These are phyloP conservation scores for Paecilomyces dactylethromorphus DNA, from an alignment of 2,329 filamentous ascomycete species.

Conservation along the genomic window DNA sequence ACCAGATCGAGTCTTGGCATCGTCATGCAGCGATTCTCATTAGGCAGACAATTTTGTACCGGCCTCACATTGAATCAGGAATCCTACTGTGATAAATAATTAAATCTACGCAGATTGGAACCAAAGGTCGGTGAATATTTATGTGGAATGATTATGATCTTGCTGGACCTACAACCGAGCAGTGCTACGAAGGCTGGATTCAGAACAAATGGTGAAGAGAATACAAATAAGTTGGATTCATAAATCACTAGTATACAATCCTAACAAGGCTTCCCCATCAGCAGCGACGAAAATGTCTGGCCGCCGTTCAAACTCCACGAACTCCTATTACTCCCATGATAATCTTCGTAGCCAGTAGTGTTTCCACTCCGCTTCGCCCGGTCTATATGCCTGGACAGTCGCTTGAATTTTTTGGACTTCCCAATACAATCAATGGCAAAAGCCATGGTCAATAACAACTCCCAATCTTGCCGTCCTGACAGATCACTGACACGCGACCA, in stretches of 20 bases:
- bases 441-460: constrained; percentile 40
- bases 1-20: constrained; percentile 8
- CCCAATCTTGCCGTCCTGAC: constrained; percentile 31
- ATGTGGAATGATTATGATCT: too few species aligned
- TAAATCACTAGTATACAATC: constrained; percentile 15
- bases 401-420: constrained; percentile 26
- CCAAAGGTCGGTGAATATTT: too few species aligned
- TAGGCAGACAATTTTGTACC: too few species aligned
- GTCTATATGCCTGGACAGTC: constrained; percentile 13
- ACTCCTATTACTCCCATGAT: constrained; percentile 31
- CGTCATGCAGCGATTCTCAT: constrained; percentile 9
- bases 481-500: constrained; percentile 25
- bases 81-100: too few species aligned
- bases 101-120: too few species aligned
- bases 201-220: too few species aligned
- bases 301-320: constrained; percentile 29
- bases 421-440: constrained; percentile 40
- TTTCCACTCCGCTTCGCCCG: constrained; percentile 22
- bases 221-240: not conserved
- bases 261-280: constrained; percentile 23
- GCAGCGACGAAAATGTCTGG: constrained; percentile 23
- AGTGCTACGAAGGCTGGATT: too few species aligned
- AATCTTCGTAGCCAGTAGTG: constrained; percentile 26
- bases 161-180: too few species aligned
- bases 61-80: too few species aligned